These are phyloP conservation scores for Mycoemilia scoparia DNA, from an alignment of 192 early-diverging fungal genomes.

Conservation along the genomic window DNA sequence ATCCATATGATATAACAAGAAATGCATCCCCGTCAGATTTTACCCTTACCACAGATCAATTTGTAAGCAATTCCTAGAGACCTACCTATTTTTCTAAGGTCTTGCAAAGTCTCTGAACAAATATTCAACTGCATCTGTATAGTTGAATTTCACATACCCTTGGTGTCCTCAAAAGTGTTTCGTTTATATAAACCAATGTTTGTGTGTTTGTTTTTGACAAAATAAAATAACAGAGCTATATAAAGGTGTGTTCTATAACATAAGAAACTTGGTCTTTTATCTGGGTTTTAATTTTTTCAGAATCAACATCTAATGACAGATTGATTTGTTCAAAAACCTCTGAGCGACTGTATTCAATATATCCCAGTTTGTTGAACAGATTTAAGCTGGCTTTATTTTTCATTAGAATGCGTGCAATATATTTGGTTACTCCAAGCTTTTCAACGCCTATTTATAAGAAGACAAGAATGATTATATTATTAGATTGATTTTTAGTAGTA, in stretches of 20 bases:
- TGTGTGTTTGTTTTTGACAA: neutral
- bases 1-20: no score
- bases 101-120: no score
- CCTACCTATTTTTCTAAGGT: no score
- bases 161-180: no score
- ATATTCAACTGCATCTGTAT: neutral
- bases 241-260: neutral
- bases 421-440: slow-evolving; percentile 29
- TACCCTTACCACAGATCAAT: no score
- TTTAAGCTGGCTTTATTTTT: slow-evolving; percentile 38
- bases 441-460: no score
- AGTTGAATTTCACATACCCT: no score
- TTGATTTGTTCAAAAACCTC: slow-evolving; percentile 52
- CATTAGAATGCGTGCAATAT: slow-evolving; percentile 45
- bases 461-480: no score
- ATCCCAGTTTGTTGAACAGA: slow-evolving; percentile 41
- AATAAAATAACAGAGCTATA: neutral
- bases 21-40: no score
- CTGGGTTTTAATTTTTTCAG: no score
- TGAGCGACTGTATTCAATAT: slow-evolving; percentile 27
- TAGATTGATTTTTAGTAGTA: no score
- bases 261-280: neutral
- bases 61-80: no score
- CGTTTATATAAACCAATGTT: neutral
- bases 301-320: neutral